A percentile compares a stretch with the other conserved stretches of the same genome.
Evolutionary conservation across 495 filamentous ascomycete species (phyloP).

Genomic region (Podospora conica): DNA sequence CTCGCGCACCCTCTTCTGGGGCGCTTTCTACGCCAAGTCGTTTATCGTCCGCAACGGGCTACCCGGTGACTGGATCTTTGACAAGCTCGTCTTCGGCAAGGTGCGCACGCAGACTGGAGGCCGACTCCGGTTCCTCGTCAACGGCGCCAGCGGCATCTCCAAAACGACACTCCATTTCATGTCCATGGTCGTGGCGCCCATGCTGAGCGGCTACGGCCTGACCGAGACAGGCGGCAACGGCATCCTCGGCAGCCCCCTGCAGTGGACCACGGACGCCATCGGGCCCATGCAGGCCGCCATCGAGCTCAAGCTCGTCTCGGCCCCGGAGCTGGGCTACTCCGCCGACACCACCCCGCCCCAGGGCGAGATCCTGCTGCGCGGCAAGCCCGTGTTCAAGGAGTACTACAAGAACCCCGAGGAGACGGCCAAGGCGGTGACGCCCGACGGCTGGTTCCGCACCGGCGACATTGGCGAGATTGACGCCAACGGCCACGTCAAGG

Average conservation of each 20-base stretch:
- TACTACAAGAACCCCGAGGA: constrained; percentile 82
- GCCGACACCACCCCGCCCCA: constrained; percentile 70
- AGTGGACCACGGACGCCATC: constrained; percentile 68
- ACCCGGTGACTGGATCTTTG: constrained; percentile 64
- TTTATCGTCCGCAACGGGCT: constrained; percentile 60
- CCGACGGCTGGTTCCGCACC: constrained; percentile 89
- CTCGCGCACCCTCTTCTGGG: constrained; percentile 36
- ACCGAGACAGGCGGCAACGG: constrained; percentile 80
- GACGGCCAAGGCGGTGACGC: constrained; percentile 68
- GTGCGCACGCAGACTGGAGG: constrained; percentile 71
- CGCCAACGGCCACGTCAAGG: constrained; percentile 66
- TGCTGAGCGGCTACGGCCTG: constrained; percentile 81
- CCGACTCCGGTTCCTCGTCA: constrained; percentile 61
- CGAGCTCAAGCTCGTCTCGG: constrained; percentile 69
- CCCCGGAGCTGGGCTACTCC: constrained; percentile 84
- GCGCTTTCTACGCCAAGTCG: constrained; percentile 38
- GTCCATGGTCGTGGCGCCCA: constrained; percentile 64
- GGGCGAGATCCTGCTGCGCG: constrained; percentile 78
- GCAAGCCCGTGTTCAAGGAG: constrained; percentile 58
- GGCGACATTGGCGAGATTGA: constrained; percentile 80
- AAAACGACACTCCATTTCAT: constrained; percentile 71
- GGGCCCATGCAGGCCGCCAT: constrained; percentile 56
- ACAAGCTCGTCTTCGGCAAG: constrained; percentile 71
- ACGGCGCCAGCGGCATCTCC: constrained; percentile 80
- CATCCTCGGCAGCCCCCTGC: constrained; percentile 57